These are phyloP conservation scores for Pogostemon cablin DNA, from an alignment of 257 asterid species.

Conservation along the genomic window DNA sequence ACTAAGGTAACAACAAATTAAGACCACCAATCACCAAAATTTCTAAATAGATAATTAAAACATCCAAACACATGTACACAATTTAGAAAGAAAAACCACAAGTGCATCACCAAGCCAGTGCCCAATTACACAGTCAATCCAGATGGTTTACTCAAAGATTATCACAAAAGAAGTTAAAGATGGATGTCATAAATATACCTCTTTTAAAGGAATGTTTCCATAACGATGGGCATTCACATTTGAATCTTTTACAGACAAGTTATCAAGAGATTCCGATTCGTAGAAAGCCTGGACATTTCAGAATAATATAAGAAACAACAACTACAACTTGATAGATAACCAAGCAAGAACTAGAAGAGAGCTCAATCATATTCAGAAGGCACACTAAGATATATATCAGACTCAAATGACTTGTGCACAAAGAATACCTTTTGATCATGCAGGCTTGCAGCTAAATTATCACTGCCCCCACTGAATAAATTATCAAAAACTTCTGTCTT, in stretches of 20 bases:
- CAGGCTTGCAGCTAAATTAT: constrained; percentile 37
- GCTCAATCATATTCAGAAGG: background rate
- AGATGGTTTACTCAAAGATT: background rate
- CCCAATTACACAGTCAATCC: constrained; percentile 11
- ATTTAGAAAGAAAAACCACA: background rate
- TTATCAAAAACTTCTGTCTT: constrained; percentile 43
- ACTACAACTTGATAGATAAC: constrained; percentile 9
- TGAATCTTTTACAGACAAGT: constrained; percentile 47
- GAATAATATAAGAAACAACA: constrained; percentile 30
- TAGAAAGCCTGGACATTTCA: constrained; percentile 47
- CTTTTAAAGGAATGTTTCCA: constrained; percentile 44
- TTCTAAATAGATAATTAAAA: constrained; percentile 1
- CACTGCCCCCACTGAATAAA: constrained; percentile 24
- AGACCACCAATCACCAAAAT: background rate
- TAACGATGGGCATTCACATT: constrained; percentile 32
- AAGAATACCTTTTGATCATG: constrained; percentile 38
- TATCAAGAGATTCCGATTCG: constrained; percentile 48
- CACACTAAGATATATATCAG: constrained; percentile 6
- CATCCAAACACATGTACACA: constrained; percentile 1
- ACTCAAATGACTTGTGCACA: constrained; percentile 13
- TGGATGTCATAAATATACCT: constrained; percentile 44
- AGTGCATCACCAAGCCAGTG: constrained; percentile 21
- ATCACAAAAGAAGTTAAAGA: constrained; percentile 23
- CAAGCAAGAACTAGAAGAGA: constrained; percentile 1
- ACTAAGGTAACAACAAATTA: background rate